These are phyloP conservation scores for Eleusine indica DNA, from an alignment of 176 grass and related monocot species.

Conservation along the genomic window DNA sequence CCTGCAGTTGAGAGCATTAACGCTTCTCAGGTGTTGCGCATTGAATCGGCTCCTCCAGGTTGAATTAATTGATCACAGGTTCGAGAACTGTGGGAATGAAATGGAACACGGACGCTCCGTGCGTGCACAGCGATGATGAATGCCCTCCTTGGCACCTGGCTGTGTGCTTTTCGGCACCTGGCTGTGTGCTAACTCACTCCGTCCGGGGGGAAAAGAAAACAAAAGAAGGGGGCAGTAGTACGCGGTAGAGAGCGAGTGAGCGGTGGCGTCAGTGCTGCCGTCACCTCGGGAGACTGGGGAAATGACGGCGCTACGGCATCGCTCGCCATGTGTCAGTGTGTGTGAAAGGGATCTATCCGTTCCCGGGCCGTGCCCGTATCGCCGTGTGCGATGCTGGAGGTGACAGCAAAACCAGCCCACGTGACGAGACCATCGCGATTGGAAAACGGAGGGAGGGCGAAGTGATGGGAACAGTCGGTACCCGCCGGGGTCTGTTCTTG, in stretches of 20 bases:
- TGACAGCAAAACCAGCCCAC: background rate
- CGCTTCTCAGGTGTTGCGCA: background rate
- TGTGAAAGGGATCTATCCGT: background rate
- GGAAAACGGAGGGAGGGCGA: no score
- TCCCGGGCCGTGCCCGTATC: background rate
- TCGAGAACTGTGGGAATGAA: background rate
- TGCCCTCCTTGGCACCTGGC: no score
- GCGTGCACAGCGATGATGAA: no score
- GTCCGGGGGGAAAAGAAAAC: no score
- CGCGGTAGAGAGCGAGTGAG: background rate
- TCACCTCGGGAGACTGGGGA: background rate
- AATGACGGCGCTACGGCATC: background rate
- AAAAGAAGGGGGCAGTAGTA: no score
- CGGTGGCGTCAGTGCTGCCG: background rate
- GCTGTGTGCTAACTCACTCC: no score
- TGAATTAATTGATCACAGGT: background rate
- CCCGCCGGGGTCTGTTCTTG: no score
- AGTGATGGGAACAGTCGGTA: no score
- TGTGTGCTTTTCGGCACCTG: background rate
- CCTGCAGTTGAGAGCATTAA: no score
- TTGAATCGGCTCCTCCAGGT: background rate
- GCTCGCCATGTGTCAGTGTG: background rate
- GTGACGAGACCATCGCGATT: no score
- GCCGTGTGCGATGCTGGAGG: background rate
- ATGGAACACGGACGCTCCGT: background rate